Percentiles rank a stretch among this genome's conserved stretches.
Evolutionary conservation across 2,329 filamentous ascomycete genomes (phyloP).

Genomic region (Canariomyces notabilis): DNA sequence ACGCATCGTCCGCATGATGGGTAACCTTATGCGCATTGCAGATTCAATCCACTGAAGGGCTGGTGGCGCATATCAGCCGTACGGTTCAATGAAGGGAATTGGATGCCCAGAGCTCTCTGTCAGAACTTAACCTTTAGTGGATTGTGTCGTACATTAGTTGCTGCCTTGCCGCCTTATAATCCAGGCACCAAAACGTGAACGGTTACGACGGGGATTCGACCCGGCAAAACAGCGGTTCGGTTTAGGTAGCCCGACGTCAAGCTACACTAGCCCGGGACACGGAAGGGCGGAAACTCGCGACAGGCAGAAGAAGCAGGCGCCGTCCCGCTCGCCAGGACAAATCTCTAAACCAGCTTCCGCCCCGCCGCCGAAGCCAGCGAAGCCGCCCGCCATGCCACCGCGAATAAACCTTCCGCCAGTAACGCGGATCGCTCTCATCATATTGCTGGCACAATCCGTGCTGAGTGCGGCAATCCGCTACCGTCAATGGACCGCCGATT

Average conservation of each 20-base stretch:
- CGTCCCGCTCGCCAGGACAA: neutral
- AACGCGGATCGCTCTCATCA: constrained; percentile 74
- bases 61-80: no score
- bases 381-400: constrained; percentile 60
- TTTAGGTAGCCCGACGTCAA: neutral
- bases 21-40: no score
- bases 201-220: no score
- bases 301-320: neutral
- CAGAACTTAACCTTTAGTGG: no score
- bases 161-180: no score
- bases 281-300: neutral
- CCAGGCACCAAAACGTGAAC: no score
- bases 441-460: constrained; percentile 70
- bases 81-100: no score
- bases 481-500: constrained; percentile 59
- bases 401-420: constrained; percentile 90
- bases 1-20: no score
- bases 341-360: constrained; percentile 3
- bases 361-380: constrained; percentile 10
- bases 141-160: no score
- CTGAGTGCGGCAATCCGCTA: constrained; percentile 77
- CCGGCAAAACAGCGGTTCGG: neutral
- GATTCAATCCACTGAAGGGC: no score
- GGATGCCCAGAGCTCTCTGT: no score
- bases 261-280: neutral